Evolutionary conservation across 2,329 filamentous ascomycete genomes (phyloP), one percentile per base, ranked within the genome.

Genomic region (Neodidymelliopsis sp.): DNA sequence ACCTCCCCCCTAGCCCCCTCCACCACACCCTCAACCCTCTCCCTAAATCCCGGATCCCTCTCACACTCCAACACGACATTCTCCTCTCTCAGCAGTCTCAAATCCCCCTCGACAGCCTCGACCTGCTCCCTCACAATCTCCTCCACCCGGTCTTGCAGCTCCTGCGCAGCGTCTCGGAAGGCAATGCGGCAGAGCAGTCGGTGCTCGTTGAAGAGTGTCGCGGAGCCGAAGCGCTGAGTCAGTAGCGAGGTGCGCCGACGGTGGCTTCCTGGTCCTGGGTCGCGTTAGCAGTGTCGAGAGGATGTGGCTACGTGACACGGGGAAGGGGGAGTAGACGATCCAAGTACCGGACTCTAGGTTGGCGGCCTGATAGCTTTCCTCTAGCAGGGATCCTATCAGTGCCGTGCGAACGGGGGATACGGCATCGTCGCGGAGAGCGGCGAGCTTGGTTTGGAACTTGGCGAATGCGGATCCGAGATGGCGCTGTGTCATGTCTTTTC

Each of bases 41-140:
- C 44, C 31, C 54, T 48, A 39, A 62, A 61, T 12, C 53, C 40
- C 1, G 56, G 52, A 41, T 62, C 45, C 15, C 54, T 45, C 29
- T 63, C 57, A 27, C 53, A 59, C 23, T 65, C 59, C 22, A 54
- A 29, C 6, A 65, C 44, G 6, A 53, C 59, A 23, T 65, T 60
- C 11, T 60, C 54, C 36, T 57, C 52, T 16, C 48, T 56, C 5
- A 65, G 45, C 9, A 57, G 28, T 29, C 53, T 24, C 28, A 63
- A 38, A 42, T 61, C 59, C 1, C 44, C 49, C 35, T 52, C 49
- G 22, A 65, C 44, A 13, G 54, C 37, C 9, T 36, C 41, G 7
- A 59, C 24, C 35, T 63, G 57, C 45, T 53, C 19, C 2, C 38
- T 23, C 11, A 60, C 34, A 24, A 40, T 28, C 7, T 48, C 29